phyloP scores from a whole-genome alignment of 768 basidiomycete species.

The Albatrellus ellisii region DNA sequence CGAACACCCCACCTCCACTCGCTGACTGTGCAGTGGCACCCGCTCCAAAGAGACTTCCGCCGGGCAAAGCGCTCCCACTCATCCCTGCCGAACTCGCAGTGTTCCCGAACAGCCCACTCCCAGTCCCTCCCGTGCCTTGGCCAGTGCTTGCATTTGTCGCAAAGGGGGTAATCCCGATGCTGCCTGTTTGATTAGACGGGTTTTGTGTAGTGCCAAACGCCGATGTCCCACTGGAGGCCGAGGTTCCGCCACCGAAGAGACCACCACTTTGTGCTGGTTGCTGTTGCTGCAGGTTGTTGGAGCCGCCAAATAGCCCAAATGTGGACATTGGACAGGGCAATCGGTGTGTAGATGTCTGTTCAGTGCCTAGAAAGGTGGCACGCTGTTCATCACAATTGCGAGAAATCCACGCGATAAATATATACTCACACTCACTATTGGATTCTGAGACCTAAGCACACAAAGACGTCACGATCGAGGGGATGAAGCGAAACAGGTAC shows the following conservation, averaged over 20 bases:
- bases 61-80: not conserved
- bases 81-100: not conserved
- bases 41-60: slow-evolving; percentile 8
- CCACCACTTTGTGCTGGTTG: slow-evolving; percentile 15
- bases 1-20: not conserved
- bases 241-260: slow-evolving; percentile 6
- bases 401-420: no score
- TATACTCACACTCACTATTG: no score
- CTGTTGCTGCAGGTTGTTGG: slow-evolving; percentile 6
- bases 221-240: slow-evolving; percentile 1
- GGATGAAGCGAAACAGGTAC: no score
- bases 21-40: not conserved
- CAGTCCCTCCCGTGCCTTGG: slow-evolving; percentile 5
- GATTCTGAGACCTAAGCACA: no score
- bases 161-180: slow-evolving; percentile 5
- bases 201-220: not conserved
- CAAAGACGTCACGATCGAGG: no score
- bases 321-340: slow-evolving; percentile 4
- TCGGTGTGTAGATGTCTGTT: not conserved
- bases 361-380: not conserved
- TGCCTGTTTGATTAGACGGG: not conserved
- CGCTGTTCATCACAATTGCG: not conserved
- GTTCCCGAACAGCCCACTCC: slow-evolving; percentile 15
- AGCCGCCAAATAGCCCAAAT: slow-evolving; percentile 12
- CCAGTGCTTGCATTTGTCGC: not conserved